Base-by-base conservation (phyloP, 257 asterid genomes). In the Nyctanthes arbortristis region DNA sequence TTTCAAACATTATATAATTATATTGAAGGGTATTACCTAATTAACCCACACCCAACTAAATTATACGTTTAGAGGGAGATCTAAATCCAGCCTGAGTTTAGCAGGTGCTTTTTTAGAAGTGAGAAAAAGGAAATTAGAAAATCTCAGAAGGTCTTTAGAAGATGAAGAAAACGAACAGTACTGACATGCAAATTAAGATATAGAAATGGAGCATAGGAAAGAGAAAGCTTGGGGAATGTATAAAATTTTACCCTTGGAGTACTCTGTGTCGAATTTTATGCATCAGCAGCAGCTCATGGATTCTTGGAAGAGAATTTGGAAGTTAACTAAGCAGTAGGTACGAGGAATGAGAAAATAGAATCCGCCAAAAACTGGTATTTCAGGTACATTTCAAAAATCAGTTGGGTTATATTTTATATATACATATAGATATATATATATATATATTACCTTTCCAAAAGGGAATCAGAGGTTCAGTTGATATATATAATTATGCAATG, bases 401-500 rank as follows among this genome's bases (percentile, higher is more conserved):
- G 69, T 49, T 24, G 28, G 63, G n/a, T n/a, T n/a, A n/a, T n/a
- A n/a, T 47, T 65, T 69, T 71, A 36, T 64, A 68, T 66, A 72
- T 52, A 52, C 65, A 34, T 67, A 71, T 68, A 68, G n/a, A n/a
- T n/a, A n/a, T n/a, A n/a, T n/a, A n/a, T n/a, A n/a, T n/a, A n/a
- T n/a, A n/a, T n/a, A n/a, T n/a, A n/a, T n/a, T n/a, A n/a, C n/a
- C 64, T 39, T 32, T 28, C 25, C 32, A 32, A 57, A 43, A 56
- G 33, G 63, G 69, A 54, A 7, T 40, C 30, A 29, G 27, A 57
- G 63, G 57, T 60, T 56, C 13, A 59, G 66, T 66, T 8, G 37
- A 0, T 33, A 13, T 13, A 11, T 49, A 47, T 77, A 72, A 77
- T 75, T 78, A 34, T 80, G 79, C 72, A 59, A 77, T 67, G 65